Base-by-base conservation (phyloP, 1,284 basidiomycete species). In the Rhodotorula glutinis region DNA sequence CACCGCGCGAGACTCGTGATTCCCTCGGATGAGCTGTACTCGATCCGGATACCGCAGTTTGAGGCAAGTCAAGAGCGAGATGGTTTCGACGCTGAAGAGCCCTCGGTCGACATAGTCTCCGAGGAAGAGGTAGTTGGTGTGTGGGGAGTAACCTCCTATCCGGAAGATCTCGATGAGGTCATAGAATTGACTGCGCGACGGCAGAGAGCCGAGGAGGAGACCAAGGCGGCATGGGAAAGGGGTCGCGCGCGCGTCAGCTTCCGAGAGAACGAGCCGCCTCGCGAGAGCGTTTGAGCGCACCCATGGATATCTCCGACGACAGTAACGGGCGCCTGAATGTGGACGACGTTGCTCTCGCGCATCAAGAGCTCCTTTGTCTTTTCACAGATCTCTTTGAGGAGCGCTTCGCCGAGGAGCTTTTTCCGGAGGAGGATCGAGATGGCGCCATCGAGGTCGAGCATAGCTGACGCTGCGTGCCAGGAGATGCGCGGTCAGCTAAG, bases 261-360 rank as follows among this genome's bases (percentile, higher is more conserved):
- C 43, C 40, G 27, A 3, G 43, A n/a, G n/a, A n/a, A n/a, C n/a
- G n/a, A n/a, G n/a, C n/a, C n/a, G n/a, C n/a, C n/a, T n/a, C n/a
- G n/a, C n/a, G n/a, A n/a, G n/a, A n/a, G n/a, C n/a, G n/a, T n/a
- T n/a, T 13, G 11, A 3, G 82, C 89, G 85, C 80, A 94, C 92
- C 93, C 95, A 80, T 99, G 95, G 63, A 99, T 98, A 79, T 99
- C 96, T 62, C 96, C 96, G 40, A 98, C 95, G 40, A 99, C 96
- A 1, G 96, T 98, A 53, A 99, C 93, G n/a, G 96, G 96, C 2
- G 94, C 90, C 70, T 87, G 89, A 75, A 99, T 91, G 77, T 98
- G 96, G 19, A 98, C 93, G 66, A 99, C 96, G 77, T 99, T 99
- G 72, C 90, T 92, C 82, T 99, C 96, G 73, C 92, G 84, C 96